These are phyloP conservation scores for Thoreauomyces humboldtii DNA, from an alignment of 192 early-diverging fungal genomes.

Conservation along the genomic window DNA sequence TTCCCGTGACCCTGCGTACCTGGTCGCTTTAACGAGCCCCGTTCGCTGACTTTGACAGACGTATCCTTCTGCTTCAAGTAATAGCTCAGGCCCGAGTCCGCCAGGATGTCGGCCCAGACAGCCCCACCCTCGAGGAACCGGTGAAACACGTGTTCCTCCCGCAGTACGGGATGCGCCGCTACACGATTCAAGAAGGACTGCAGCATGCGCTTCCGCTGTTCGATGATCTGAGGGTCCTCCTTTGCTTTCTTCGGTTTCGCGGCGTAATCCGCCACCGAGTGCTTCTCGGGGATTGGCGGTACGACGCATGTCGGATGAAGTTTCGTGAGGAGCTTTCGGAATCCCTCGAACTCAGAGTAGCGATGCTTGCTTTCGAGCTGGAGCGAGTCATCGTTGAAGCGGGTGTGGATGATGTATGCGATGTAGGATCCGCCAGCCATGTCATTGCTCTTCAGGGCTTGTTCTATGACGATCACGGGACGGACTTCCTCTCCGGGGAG, in stretches of 20 bases:
- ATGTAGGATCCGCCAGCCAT: constrained; percentile 44
- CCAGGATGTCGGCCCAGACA: constrained; percentile 40
- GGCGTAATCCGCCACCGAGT: constrained; percentile 67
- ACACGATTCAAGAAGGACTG: constrained; percentile 92
- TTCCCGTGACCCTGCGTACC: constrained; percentile 19
- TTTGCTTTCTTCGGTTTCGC: constrained; percentile 82
- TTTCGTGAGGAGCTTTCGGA: constrained; percentile 71
- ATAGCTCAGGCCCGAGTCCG: constrained; percentile 31
- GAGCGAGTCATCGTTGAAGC: constrained; percentile 20
- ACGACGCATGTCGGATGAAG: constrained; percentile 87
- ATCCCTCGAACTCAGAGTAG: constrained; percentile 95
- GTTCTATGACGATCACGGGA: constrained; percentile 40
- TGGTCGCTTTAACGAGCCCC: constrained; percentile 36
- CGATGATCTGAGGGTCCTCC: constrained; percentile 87
- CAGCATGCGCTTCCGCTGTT: constrained; percentile 87
- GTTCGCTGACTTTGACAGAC: constrained; percentile 28
- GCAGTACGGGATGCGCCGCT: constrained; percentile 81
- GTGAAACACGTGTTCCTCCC: constrained; percentile 88
- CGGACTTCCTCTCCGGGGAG: constrained; percentile 12
- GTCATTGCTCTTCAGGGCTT: constrained; percentile 43
- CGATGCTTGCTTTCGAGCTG: constrained; percentile 71
- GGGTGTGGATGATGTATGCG: constrained; percentile 56
- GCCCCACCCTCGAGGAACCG: constrained; percentile 75
- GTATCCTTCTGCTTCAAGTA: constrained; percentile 36
- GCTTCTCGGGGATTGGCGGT: constrained; percentile 97